A percentile compares a stretch with the other conserved stretches of the same genome.
Evolutionary conservation across 2,329 filamentous ascomycete genomes (phyloP).

Genomic region (Ambrosiella beaveri): DNA sequence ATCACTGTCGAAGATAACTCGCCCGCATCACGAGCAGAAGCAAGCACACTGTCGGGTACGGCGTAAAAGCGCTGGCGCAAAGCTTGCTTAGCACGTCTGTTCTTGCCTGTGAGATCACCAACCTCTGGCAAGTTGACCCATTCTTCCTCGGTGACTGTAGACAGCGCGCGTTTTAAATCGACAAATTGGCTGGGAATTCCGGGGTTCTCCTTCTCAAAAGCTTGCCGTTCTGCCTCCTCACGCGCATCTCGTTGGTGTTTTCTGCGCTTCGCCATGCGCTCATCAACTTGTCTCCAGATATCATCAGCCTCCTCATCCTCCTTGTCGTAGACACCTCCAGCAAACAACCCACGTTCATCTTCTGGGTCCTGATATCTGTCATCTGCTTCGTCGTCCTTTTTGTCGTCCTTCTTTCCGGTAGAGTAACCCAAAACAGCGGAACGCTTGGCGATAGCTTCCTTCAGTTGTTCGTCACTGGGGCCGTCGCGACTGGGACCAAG

Average conservation of each 20-base stretch:
- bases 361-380: conserved; percentile 89
- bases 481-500: conserved; percentile 88
- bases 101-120: conserved; percentile 89
- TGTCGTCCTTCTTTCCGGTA: conserved; percentile 49
- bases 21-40: conserved; percentile 61
- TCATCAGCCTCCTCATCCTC: conserved; percentile 95
- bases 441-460: conserved; percentile 87
- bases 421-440: conserved; percentile 64
- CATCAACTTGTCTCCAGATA: conserved; percentile 90
- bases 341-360: conserved; percentile 90
- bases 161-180: conserved; percentile 79
- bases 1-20: conserved; percentile 80
- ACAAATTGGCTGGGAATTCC: conserved; percentile 98
- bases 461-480: conserved; percentile 94
- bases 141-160: conserved; percentile 80
- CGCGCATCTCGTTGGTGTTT: conserved; percentile 87
- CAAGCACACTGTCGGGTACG: conserved; percentile 87
- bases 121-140: conserved; percentile 94
- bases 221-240: conserved; percentile 76
- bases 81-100: conserved; percentile 68
- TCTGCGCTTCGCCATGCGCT: conserved; percentile 84
- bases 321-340: conserved; percentile 87
- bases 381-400: conserved; percentile 50
- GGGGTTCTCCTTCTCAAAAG: conserved; percentile 93
- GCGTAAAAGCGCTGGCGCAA: conserved; percentile 79